Percentiles rank a stretch among this genome's conserved stretches.
These are phyloP conservation scores for Saitozyma sp. DNA, from an alignment of 768 basidiomycete species.

Conservation along the genomic window DNA sequence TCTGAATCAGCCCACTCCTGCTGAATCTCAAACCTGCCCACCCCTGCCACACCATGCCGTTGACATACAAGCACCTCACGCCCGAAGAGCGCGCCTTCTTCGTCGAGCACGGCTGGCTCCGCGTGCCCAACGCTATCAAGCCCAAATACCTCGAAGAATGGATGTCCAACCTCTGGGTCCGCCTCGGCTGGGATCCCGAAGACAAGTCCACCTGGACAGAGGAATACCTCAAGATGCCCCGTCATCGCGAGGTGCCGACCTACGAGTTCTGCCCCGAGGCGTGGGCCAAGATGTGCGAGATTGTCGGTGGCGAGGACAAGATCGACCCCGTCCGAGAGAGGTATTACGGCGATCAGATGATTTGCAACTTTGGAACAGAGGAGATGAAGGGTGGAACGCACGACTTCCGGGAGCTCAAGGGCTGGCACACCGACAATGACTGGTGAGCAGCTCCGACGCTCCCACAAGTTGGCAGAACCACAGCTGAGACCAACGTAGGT, in stretches of 20 bases:
- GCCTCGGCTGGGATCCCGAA: conserved; percentile 24
- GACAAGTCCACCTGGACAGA: conserved; percentile 29
- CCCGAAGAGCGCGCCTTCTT: conserved; percentile 17
- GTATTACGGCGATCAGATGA: conserved; percentile 35
- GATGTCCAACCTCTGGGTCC: conserved; percentile 31
- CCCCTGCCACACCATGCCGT: not conserved
- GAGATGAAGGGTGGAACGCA: not conserved
- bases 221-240: conserved; percentile 17
- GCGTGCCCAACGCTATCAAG: conserved; percentile 22
- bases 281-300: conserved; percentile 34
- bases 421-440: conserved; percentile 31
- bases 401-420: conserved; percentile 9
- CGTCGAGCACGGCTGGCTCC: conserved; percentile 34
- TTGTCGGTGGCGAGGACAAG: conserved; percentile 32
- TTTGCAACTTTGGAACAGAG: conserved; percentile 33
- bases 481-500: conserved; percentile 4
- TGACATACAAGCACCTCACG: conserved; percentile 8
- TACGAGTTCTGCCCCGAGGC: conserved; percentile 32
- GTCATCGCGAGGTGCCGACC: conserved; percentile 29
- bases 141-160: conserved; percentile 22
- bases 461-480: not conserved
- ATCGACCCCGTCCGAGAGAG: conserved; percentile 30
- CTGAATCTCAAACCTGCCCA: too few relatives aligned
- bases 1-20: too few relatives aligned
- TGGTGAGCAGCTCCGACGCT: not conserved